Conservation (phyloP, 306 rosid species). For the Dicorynia guianensis region DNA sequence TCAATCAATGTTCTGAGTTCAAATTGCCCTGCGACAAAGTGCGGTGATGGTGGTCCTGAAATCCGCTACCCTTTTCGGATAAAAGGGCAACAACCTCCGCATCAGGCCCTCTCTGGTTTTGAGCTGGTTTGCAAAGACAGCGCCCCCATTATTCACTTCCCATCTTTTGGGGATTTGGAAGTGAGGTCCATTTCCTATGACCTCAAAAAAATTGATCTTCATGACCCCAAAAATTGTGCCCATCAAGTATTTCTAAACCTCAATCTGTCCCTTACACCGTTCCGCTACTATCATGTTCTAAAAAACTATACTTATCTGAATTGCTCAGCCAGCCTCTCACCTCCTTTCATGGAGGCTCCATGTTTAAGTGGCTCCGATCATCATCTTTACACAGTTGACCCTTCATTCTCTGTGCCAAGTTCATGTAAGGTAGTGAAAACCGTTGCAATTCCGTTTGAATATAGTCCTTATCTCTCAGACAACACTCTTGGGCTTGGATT, state of each 20-base stretch:
- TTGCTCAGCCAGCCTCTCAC: constrained; percentile 53
- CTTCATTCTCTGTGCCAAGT: constrained; percentile 51
- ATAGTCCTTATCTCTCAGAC: constrained; percentile 74
- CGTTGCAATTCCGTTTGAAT: constrained; percentile 69
- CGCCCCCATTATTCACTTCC: constrained; percentile 67
- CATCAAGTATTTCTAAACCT: constrained; percentile 76
- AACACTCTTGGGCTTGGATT: constrained; percentile 75
- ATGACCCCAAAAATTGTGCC: constrained; percentile 67
- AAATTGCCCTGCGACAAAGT: constrained; percentile 38
- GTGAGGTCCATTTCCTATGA: constrained; percentile 77
- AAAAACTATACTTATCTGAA: constrained; percentile 65
- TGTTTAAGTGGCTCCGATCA: constrained; percentile 59
- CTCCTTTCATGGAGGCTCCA: constrained; percentile 56
- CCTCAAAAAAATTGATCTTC: constrained; percentile 58
- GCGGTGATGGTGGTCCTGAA: constrained; percentile 46
- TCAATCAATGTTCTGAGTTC: constrained; percentile 31
- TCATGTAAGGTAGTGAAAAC: constrained; percentile 66
- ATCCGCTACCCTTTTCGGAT: constrained; percentile 60
- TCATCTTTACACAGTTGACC: constrained; percentile 71
- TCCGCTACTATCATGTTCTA: constrained; percentile 57
- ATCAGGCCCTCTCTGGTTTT: constrained; percentile 37
- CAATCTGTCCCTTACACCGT: constrained; percentile 69
- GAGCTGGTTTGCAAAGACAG: constrained; percentile 52
- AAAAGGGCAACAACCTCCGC: constrained; percentile 34
- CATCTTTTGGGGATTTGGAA: constrained; percentile 57